Evolutionary conservation across 108 stramenopile species (phyloP).

Genomic region (Asterionellopsis glacialis): DNA sequence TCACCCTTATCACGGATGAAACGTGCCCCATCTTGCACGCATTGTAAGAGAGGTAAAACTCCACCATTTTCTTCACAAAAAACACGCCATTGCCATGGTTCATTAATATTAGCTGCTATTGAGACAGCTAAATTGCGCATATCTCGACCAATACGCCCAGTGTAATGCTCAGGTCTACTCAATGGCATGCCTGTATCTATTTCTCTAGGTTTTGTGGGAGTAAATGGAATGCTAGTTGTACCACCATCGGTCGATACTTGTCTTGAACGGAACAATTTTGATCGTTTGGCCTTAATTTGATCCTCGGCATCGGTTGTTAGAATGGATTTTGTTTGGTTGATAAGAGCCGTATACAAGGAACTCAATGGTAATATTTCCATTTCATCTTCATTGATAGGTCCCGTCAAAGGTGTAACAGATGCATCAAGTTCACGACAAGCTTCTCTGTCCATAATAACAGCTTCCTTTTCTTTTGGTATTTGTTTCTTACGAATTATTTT

Average conservation of each 20-base stretch:
- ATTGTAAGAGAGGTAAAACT: slow-evolving; percentile 62
- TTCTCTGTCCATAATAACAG: not conserved
- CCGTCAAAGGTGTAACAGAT: not conserved
- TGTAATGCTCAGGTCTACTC: slow-evolving; percentile 56
- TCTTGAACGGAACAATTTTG: not conserved
- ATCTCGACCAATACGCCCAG: slow-evolving; percentile 56
- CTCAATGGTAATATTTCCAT: not conserved
- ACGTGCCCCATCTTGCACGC: slow-evolving; percentile 61
- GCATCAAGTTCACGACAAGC: not conserved
- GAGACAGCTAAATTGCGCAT: slow-evolving; percentile 62
- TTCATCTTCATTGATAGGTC: not conserved
- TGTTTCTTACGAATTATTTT: not conserved
- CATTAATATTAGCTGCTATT: slow-evolving; percentile 56
- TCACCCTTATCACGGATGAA: not conserved
- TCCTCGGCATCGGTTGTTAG: not conserved
- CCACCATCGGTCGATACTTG: not conserved
- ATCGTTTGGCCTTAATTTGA: not conserved
- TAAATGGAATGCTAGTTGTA: not conserved
- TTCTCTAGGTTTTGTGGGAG: not conserved
- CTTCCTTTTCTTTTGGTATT: not conserved
- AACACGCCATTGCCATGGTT: slow-evolving; percentile 50
- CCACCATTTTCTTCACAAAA: slow-evolving; percentile 70
- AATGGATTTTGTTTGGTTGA: not conserved
- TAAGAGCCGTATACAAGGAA: not conserved
- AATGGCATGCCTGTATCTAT: slow-evolving; percentile 15